A percentile compares a stretch with the other conserved stretches of the same genome.
Evolutionary conservation across 2,329 filamentous ascomycete species (phyloP).

Genomic region (Venturia effusa): DNA sequence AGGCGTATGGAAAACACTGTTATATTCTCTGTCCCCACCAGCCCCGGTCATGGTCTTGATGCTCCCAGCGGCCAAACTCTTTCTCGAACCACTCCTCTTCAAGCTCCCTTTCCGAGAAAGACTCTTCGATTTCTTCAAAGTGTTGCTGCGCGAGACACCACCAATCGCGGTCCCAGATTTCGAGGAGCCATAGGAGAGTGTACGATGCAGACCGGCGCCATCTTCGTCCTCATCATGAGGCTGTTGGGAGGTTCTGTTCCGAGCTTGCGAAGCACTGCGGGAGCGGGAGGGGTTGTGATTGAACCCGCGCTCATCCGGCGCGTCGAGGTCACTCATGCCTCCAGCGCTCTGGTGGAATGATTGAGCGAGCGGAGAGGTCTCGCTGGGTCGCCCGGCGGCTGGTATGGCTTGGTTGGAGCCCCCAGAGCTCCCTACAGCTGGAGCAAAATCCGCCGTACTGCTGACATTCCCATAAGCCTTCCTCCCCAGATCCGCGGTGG

Average conservation of each 20-base stretch:
- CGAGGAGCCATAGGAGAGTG: conserved; percentile 14
- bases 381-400: conserved; percentile 20
- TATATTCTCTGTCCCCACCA: conserved; percentile 51
- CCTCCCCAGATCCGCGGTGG: not conserved
- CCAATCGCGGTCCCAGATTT: not conserved
- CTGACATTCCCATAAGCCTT: not conserved
- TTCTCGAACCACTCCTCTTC: conserved; percentile 67
- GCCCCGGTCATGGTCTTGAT: conserved; percentile 52
- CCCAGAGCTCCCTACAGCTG: conserved; percentile 10
- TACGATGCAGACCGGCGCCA: conserved; percentile 17
- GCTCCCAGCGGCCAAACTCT: conserved; percentile 75
- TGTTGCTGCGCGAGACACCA: conserved; percentile 41
- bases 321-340: not conserved
- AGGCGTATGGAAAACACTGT: conserved; percentile 82
- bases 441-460: conserved; percentile 27
- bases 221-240: not conserved
- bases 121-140: conserved; percentile 80
- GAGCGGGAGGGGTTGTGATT: not conserved
- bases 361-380: conserved; percentile 26
- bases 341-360: conserved; percentile 18
- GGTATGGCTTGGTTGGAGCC: not conserved
- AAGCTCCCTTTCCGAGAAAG: conserved; percentile 63
- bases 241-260: not conserved
- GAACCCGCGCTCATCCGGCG: conserved; percentile 1
- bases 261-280: not conserved